Evolutionary conservation across 1,284 basidiomycete genomes (phyloP).

Genomic region (Ganoderma resinaceum): DNA sequence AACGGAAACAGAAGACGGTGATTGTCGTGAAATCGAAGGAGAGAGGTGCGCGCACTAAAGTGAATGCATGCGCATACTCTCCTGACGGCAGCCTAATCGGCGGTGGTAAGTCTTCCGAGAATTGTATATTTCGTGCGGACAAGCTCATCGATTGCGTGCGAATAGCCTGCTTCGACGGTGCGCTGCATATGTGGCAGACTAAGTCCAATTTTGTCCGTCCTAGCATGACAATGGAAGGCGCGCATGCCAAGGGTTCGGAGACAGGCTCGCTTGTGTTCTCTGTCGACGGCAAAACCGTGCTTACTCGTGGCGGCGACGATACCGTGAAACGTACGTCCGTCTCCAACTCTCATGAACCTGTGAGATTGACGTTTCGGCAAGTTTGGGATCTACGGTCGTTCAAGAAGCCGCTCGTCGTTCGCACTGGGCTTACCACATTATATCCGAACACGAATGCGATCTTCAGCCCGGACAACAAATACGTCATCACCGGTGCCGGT

Average conservation of each 20-base stretch:
- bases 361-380: slow-evolving; percentile 42
- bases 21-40: slow-evolving; percentile 98
- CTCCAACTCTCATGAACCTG: slow-evolving; percentile 11
- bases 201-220: slow-evolving; percentile 92
- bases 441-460: slow-evolving; percentile 93
- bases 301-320: slow-evolving; percentile 91
- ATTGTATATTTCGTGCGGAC: background rate
- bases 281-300: slow-evolving; percentile 80
- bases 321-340: slow-evolving; percentile 87
- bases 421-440: slow-evolving; percentile 70
- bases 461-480: slow-evolving; percentile 92
- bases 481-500: slow-evolving; percentile 84
- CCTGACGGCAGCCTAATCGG: slow-evolving; percentile 86
- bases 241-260: slow-evolving; percentile 85
- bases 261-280: slow-evolving; percentile 88
- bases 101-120: slow-evolving; percentile 65
- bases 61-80: slow-evolving; percentile 88
- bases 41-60: slow-evolving; percentile 92
- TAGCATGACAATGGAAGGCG: slow-evolving; percentile 83
- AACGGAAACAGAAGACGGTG: slow-evolving; percentile 90
- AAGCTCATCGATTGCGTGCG: slow-evolving; percentile 10
- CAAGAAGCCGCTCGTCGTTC: slow-evolving; percentile 83
- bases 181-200: slow-evolving; percentile 93
- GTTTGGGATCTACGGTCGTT: slow-evolving; percentile 95
- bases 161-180: slow-evolving; percentile 88